Conservation (phyloP, 768 basidiomycete genomes). For the Suillus plorans region DNA sequence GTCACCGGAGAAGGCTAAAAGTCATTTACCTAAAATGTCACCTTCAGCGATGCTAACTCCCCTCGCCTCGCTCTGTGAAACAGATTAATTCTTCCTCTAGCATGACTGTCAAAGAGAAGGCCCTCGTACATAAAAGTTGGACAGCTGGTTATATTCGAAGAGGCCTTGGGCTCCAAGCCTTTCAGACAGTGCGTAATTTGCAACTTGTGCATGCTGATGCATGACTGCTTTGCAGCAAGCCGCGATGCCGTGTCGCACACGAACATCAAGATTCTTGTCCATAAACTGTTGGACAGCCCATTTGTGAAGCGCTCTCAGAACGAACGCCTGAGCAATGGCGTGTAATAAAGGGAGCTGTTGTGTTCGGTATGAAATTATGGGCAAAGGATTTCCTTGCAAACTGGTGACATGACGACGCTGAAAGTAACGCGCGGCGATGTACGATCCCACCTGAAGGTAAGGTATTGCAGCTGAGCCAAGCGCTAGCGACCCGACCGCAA, state of each 20-base stretch:
- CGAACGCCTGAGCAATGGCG: slow-evolving; percentile 35
- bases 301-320: slow-evolving; percentile 33
- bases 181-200: slow-evolving; percentile 27
- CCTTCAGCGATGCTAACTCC: slow-evolving; percentile 46
- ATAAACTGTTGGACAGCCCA: slow-evolving; percentile 25
- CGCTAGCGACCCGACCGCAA: slow-evolving; percentile 33
- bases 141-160: slow-evolving; percentile 37
- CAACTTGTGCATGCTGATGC: slow-evolving; percentile 21
- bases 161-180: slow-evolving; percentile 48
- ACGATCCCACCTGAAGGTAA: slow-evolving; percentile 20
- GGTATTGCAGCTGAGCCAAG: slow-evolving; percentile 26
- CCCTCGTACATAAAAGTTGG: slow-evolving; percentile 29
- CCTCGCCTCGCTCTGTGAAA: slow-evolving; percentile 34
- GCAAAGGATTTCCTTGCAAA: slow-evolving; percentile 12
- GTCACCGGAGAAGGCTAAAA: background rate
- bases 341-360: slow-evolving; percentile 40
- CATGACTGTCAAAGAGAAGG: background rate
- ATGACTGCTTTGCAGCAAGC: slow-evolving; percentile 32
- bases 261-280: slow-evolving; percentile 19
- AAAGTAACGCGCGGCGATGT: slow-evolving; percentile 32
- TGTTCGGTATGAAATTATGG: slow-evolving; percentile 41
- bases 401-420: slow-evolving; percentile 21
- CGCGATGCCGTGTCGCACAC: slow-evolving; percentile 28
- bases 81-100: background rate
- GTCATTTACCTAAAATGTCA: slow-evolving; percentile 37